Conservation (phyloP, 2,329 filamentous ascomycete genomes). For the Microascus cirrosus region DNA sequence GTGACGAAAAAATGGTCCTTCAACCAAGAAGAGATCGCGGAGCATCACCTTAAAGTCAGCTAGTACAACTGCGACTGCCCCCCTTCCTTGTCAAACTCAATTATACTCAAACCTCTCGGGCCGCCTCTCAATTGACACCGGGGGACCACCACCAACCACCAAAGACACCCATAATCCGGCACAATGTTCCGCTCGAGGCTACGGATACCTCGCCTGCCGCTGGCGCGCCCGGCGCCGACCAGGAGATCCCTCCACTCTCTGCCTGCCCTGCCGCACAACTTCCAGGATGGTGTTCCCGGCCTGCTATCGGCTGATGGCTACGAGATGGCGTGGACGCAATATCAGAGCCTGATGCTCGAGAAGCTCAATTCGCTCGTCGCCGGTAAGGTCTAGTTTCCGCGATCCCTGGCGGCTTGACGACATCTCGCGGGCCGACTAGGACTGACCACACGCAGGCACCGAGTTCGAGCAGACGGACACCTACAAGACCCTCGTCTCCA, state of each 20-base stretch:
- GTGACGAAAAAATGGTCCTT: slow-evolving; percentile 2
- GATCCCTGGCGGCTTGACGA: background rate
- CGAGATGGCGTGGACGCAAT: slow-evolving; percentile 69
- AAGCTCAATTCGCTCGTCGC: slow-evolving; percentile 65
- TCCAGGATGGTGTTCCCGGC: slow-evolving; percentile 47
- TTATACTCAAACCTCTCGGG: background rate
- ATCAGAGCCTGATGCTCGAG: slow-evolving; percentile 63
- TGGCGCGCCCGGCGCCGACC: slow-evolving; percentile 10
- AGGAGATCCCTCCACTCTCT: slow-evolving; percentile 29
- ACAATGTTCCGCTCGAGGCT: slow-evolving; percentile 43
- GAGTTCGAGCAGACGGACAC: slow-evolving; percentile 48
- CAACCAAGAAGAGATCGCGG: background rate
- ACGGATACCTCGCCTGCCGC: slow-evolving; percentile 34
- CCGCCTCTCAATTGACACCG: background rate
- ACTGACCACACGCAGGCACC: slow-evolving; percentile 36
- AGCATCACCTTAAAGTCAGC: background rate
- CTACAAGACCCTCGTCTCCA: slow-evolving; percentile 60
- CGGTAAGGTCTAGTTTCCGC: slow-evolving; percentile 39
- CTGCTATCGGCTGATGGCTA: slow-evolving; percentile 62
- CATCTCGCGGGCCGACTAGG: background rate
- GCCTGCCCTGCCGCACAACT: slow-evolving; percentile 33
- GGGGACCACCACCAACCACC: background rate
- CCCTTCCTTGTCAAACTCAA: background rate
- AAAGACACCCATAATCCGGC: slow-evolving; percentile 5
- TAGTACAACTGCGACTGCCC: background rate